These are phyloP conservation scores for Berkeleyomyces basicola DNA, from an alignment of 2,329 filamentous ascomycete genomes.

Conservation along the genomic window DNA sequence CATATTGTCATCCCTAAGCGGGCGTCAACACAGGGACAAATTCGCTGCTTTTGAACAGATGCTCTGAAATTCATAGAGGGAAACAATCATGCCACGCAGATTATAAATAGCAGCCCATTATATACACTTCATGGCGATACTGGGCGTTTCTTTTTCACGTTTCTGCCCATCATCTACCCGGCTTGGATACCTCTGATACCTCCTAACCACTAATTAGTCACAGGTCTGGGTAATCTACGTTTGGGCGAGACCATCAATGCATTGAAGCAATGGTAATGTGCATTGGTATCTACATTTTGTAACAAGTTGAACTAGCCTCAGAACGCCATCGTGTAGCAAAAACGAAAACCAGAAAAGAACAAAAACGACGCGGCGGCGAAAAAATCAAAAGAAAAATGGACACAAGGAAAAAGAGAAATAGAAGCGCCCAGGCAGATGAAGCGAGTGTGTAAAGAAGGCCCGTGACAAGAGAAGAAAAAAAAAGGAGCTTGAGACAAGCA, in stretches of 20 bases:
- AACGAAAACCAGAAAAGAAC: background rate
- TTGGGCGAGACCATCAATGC: background rate
- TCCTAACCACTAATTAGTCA: background rate
- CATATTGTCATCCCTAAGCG: no score
- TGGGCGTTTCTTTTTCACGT: no score
- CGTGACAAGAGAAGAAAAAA: background rate
- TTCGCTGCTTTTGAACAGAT: no score
- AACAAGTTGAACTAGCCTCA: constrained; percentile 7
- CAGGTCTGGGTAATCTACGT: background rate
- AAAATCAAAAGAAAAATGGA: background rate
- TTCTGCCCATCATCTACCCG: no score
- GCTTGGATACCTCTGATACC: no score
- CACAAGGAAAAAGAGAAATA: constrained; percentile 4
- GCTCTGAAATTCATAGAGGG: no score
- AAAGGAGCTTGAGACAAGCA: background rate
- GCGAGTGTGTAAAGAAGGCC: background rate
- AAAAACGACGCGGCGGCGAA: background rate
- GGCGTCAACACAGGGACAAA: no score
- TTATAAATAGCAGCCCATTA: no score
- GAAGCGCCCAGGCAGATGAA: background rate
- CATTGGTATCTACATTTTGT: constrained; percentile 4
- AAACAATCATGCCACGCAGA: no score
- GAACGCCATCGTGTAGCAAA: constrained; percentile 11
- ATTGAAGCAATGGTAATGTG: background rate
- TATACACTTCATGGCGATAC: no score